Base-by-base conservation (phyloP, 73 alveolate genomes). In the Paramecium primaurelia region DNA sequence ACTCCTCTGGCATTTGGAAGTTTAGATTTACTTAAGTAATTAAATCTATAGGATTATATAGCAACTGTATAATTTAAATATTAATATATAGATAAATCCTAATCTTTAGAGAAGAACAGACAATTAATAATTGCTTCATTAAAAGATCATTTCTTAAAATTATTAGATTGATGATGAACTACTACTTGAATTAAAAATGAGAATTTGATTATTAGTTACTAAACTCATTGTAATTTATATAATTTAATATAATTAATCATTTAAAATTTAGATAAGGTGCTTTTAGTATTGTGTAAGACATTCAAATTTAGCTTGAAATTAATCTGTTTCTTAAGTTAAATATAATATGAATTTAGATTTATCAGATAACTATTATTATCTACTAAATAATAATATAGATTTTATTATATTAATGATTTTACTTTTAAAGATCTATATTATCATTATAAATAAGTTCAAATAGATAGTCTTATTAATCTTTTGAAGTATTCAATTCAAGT, bases 181-280 rank as follows among this genome's bases (percentile, higher is more conserved):
- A 5, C 16, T 64, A 64, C 8, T 28, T 26, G 84, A 64, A 2
- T 12, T 64, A 14, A 64, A 64, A 28, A 64, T 64, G 84, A 64
- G 26, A 34, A 9, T n/a, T 32, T 64, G 49, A 64, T 32, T 54
- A 28, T 14, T 28, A 25, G 16, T 64, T 34, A 64, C 84, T 64
- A 34, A 64, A 6, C 10, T 64, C 22, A 54, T 54, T 32, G 28
- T 64, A 64, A 32, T 25, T 11, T 3, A 28, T 64, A 64, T 34
- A 4, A 22, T 22, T 22, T 22, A 22, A 22, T 22, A 22, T 59
- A 0, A 59, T 59, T 59, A 22, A 59, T 59, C 9, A 8, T 32
- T 34, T 32, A 92, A 73, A 77, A 59, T 86, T 16, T 47, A 89
- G 98, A 44, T 93, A 93, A 60, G 97, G 97, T 9, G 86, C 97